A percentile compares a stretch with the other conserved stretches of the same genome.
Conservation (phyloP, 345 rosid genomes). For the Gossypium sturtianum region DNA sequence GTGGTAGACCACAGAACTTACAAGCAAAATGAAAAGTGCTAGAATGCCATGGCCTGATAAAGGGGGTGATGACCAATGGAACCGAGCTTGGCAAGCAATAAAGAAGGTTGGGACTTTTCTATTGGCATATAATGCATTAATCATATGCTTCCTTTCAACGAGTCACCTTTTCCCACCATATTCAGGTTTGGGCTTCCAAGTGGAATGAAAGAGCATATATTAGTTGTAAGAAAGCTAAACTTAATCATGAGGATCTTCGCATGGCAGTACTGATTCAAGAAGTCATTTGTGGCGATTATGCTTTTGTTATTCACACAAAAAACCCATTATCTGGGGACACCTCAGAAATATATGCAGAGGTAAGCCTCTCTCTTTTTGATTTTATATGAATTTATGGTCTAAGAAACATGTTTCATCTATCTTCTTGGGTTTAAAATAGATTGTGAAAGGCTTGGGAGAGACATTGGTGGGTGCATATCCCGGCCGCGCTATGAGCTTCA, state of each 20-base stretch:
- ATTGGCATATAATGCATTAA: not conserved
- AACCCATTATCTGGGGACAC: slow-evolving; percentile 37
- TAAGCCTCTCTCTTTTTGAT: slow-evolving; percentile 1
- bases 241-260: slow-evolving; percentile 27
- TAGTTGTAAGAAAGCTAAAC: slow-evolving; percentile 32
- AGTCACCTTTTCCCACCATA: not conserved
- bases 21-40: slow-evolving; percentile 32
- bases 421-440: slow-evolving; percentile 17
- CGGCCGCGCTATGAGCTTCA: slow-evolving; percentile 40
- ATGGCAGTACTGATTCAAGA: slow-evolving; percentile 44
- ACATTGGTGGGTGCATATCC: slow-evolving; percentile 37
- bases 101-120: slow-evolving; percentile 21
- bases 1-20: slow-evolving; percentile 28
- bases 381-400: not conserved
- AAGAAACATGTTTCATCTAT: not conserved
- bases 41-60: slow-evolving; percentile 38
- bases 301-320: slow-evolving; percentile 42
- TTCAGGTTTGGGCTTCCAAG: slow-evolving; percentile 46
- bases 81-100: slow-evolving; percentile 41
- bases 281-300: slow-evolving; percentile 34
- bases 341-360: slow-evolving; percentile 39
- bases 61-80: slow-evolving; percentile 29
- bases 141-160: not conserved
- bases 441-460: slow-evolving; percentile 46
- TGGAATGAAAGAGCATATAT: slow-evolving; percentile 43